These are phyloP conservation scores for Yamagishiella unicocca DNA, from an alignment of 139 green algal species.

Conservation along the genomic window DNA sequence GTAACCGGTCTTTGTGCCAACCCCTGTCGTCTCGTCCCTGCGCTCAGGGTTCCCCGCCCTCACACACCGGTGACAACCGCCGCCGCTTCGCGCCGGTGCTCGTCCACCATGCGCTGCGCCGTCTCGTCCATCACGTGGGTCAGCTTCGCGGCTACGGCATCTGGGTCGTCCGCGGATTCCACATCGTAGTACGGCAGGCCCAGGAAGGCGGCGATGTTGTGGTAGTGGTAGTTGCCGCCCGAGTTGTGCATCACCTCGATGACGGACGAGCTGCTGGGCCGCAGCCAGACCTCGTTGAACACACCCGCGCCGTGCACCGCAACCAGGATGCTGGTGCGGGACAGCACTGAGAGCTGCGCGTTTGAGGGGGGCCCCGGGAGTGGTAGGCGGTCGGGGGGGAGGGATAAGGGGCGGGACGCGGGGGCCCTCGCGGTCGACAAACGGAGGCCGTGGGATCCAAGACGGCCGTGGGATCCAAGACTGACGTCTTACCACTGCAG, in stretches of 20 bases:
- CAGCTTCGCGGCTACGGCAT: neutral
- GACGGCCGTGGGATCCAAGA: too few species aligned
- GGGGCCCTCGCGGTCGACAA: too few species aligned
- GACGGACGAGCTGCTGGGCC: neutral
- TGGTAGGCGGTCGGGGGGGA: neutral
- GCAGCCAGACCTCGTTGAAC: constrained; percentile 50
- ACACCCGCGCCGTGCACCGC: constrained; percentile 38
- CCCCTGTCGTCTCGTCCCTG: too few species aligned
- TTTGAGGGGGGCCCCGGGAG: too few species aligned
- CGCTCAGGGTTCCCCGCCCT: neutral
- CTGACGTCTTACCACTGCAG: too few species aligned
- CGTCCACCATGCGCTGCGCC: constrained; percentile 11
- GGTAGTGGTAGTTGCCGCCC: constrained; percentile 40
- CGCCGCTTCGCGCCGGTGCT: constrained; percentile 3
- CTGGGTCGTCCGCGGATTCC: neutral
- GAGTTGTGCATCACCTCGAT: constrained; percentile 45
- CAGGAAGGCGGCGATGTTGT: constrained; percentile 40
- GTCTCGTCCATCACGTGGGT: constrained; percentile 20
- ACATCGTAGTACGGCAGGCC: constrained; percentile 35
- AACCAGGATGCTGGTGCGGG: constrained; percentile 32
- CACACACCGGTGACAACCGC: neutral
- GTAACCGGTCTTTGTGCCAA: too few species aligned
- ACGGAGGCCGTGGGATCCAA: too few species aligned
- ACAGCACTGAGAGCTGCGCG: neutral
- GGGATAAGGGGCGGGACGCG: too few species aligned